Base-by-base conservation (phyloP, 1,139 yeast genomes). In the Protomyces inundatus region DNA sequence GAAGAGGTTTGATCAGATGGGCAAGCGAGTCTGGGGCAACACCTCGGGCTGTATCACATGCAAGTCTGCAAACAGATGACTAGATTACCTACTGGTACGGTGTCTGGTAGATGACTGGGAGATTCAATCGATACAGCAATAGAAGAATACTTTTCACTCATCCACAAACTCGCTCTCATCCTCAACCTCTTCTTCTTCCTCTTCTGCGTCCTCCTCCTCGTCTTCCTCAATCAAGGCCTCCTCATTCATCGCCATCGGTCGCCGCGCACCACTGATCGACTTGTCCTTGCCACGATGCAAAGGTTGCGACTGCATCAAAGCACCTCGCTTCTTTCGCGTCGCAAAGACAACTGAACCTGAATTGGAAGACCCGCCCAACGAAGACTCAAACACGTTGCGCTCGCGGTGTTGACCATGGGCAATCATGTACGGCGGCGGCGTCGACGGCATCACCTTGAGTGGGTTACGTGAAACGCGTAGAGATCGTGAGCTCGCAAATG, bases 361-460 rank as follows among this genome's bases (percentile, higher is more conserved):
- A n/a, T 7, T 12, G 16, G 39, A 52, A 32, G 36, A 10, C 14
- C 55, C 50, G 30, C 50, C 42, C 55, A 58, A 34, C 30, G 56
- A 16, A 4, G 52, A 45, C 36, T 58, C 62, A 34, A 58, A 58
- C 3, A 58, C 62, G 50, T 58, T 58, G 14, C 56, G 55, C 36
- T 58, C 62, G n/a, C 48, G 37, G 35, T 40, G 54, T n/a, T 56
- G 56, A 7, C 61, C 61, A 40, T 58, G 62, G n/a, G 52, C 56
- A 52, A 58, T 58, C 56, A 58, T 51, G 45, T 39, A 58, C 9
- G 62, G 62, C 35, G 62, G 62, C 7, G 62, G 62, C 16, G 62
- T 58, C 32, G 62, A 51, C 12, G 62, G 56, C 56, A 52, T 58
- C 33, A 58, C 56, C 35, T 58, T 58, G 34, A 58, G 56, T 23